Evolutionary conservation across 495 filamentous ascomycete genomes (phyloP).

Genomic region (Penicillium samsonianum): DNA sequence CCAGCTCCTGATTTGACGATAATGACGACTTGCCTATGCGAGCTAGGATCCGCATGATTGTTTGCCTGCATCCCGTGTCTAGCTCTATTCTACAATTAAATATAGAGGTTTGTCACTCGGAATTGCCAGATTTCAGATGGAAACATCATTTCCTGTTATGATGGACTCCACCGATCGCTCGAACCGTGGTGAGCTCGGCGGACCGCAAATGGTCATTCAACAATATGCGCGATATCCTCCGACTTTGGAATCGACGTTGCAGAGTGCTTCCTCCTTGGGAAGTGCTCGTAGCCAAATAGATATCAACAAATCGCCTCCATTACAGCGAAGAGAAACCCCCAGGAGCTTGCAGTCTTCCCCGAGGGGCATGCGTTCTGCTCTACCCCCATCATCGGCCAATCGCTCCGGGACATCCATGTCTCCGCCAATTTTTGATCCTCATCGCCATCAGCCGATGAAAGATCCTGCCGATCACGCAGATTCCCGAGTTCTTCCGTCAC

Average conservation of each 20-base stretch:
- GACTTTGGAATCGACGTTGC: constrained; percentile 40
- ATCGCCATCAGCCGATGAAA: constrained; percentile 35
- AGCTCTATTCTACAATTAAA: constrained; percentile 6
- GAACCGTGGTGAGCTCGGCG: constrained; percentile 33
- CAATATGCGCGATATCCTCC: constrained; percentile 49
- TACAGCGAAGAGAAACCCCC: constrained; percentile 48
- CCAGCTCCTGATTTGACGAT: constrained; percentile 6
- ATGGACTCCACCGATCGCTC: constrained; percentile 36
- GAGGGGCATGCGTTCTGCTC: constrained; percentile 34
- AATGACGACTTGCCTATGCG: constrained; percentile 15
- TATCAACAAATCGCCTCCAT: constrained; percentile 40
- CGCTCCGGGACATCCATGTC: constrained; percentile 46
- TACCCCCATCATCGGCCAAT: constrained; percentile 32
- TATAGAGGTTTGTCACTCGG: constrained; percentile 5
- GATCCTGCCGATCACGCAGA: constrained; percentile 41
- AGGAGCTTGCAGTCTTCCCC: constrained; percentile 49
- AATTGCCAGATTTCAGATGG: constrained; percentile 26
- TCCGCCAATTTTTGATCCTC: constrained; percentile 41
- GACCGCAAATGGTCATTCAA: constrained; percentile 42
- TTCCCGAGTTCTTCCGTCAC: constrained; percentile 60
- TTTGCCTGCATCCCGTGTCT: constrained; percentile 10
- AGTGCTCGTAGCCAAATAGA: constrained; percentile 45
- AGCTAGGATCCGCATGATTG: constrained; percentile 12
- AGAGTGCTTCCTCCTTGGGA: constrained; percentile 47
- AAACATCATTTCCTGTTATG: constrained; percentile 34